Evolutionary conservation across 1,284 basidiomycete genomes (phyloP), one percentile per base, ranked within the genome.

Genomic region (Cutaneotrichosporon dermatis): DNA sequence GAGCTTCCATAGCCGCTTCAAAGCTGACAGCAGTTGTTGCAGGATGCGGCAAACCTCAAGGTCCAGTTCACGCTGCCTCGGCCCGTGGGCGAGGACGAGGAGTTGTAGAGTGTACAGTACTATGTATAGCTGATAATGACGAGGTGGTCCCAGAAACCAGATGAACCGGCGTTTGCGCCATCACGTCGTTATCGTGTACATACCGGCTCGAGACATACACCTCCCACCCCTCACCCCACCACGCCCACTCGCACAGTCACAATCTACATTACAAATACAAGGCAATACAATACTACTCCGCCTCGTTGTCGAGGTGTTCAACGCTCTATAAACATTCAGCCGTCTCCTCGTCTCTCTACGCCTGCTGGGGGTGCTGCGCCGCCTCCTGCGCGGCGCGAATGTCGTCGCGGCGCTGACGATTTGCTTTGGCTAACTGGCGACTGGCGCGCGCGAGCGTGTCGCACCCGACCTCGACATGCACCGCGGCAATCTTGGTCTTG

Each of bases 11-110:
- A 12, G 6, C 15, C 25, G 5, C 3, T 4, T 25, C 25, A 25
- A 11, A 3, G 37, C 51, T 58, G 51, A 58, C 51, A 10, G 2
- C 54, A 74, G 72, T 61, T 76, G 4, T 56, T 76, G 16, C 74
- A 76, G 57, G 74, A 76, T 56, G 74, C 74, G 8, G 69, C 71
- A 3, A 76, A 73, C 54, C 58, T 76, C 9, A 67, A 69, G 37
- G 69, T 72, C 4, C 63, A 70, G 36, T 71, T 63, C 50, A 60
- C 71, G 5, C 52, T 75, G 4, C 70, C 73, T 10, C 62, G 68
- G 4, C 68, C 73, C 0, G 64, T 70, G 25, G 67, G 65, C 3
- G 67, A 69, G 12, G 25, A 25, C 25, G 52, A 62, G 44, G 61
- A 51, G 36, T 36, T 54, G 37, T 51, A 46, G 44, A 46, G 10